Evolutionary conservation across 1,139 yeast genomes (phyloP).

Genomic region (Yamadazyma pseudoaaseri): DNA sequence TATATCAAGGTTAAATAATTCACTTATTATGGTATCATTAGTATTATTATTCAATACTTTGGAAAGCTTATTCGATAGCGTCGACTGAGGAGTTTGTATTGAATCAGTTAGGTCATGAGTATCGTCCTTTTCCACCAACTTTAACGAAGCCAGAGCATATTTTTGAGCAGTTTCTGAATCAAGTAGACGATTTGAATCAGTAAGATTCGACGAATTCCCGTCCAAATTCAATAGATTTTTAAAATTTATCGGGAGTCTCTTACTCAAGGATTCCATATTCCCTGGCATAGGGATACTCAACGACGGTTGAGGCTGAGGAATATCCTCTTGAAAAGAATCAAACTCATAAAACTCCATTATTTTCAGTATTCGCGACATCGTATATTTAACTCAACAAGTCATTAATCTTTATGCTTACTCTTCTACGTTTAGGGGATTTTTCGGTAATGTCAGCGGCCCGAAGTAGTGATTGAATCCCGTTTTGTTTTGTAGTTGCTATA

Average conservation of each 20-base stretch:
- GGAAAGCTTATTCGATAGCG: conserved; percentile 46
- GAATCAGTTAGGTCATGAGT: not conserved
- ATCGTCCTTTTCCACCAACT: conserved; percentile 15
- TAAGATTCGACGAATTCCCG: conserved; percentile 6
- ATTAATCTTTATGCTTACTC: conserved; percentile 28
- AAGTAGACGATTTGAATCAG: conserved; percentile 1
- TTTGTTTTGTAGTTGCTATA: conserved; percentile 1
- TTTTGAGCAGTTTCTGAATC: conserved; percentile 28
- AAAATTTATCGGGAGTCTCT: conserved; percentile 32
- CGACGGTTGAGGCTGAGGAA: conserved; percentile 49
- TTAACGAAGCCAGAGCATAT: conserved; percentile 36
- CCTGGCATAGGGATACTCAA: conserved; percentile 41
- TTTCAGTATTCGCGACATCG: not conserved
- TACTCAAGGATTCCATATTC: conserved; percentile 39
- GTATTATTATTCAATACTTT: conserved; percentile 51
- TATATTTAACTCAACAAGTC: conserved; percentile 19
- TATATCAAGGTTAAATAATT: conserved; percentile 40
- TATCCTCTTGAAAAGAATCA: conserved; percentile 32
- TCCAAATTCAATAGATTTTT: conserved; percentile 26
- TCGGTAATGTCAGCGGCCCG: conserved; percentile 27
- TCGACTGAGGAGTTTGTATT: not conserved
- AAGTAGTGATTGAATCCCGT: conserved; percentile 27
- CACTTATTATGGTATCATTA: conserved; percentile 48
- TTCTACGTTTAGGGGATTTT: conserved; percentile 16
- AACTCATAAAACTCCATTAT: conserved; percentile 48